Conservation (phyloP, 2,329 filamentous ascomycete genomes). For the Aspergillus sp. region DNA sequence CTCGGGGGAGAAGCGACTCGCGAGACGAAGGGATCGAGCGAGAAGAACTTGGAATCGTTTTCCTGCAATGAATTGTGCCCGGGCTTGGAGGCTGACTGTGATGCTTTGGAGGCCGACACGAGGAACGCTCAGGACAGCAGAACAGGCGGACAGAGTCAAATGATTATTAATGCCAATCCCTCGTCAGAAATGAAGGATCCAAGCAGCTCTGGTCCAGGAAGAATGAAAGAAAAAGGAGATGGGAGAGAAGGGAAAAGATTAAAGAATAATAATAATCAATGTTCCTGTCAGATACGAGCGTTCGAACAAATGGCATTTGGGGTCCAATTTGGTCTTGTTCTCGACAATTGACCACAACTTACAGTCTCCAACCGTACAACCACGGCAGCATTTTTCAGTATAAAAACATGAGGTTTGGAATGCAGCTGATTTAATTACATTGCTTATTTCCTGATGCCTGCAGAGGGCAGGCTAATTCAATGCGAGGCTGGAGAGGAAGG, state of each 20-base stretch:
- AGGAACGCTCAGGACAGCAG: background rate
- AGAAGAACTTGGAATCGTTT: conserved; percentile 1
- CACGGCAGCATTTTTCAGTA: background rate
- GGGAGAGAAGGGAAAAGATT: background rate
- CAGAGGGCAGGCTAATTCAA: background rate
- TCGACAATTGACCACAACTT: background rate
- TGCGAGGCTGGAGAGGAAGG: background rate
- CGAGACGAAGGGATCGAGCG: conserved; percentile 7
- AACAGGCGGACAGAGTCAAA: background rate
- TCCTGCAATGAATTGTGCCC: background rate
- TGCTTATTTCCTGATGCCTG: background rate
- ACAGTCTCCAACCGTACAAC: background rate
- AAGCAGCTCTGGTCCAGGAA: background rate
- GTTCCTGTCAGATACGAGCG: conserved; percentile 1
- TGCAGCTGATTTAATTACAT: background rate
- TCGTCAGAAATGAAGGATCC: background rate
- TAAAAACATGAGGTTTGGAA: background rate
- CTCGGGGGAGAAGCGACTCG: background rate
- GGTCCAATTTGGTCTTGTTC: background rate
- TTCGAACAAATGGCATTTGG: conserved; percentile 1
- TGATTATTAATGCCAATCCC: conserved; percentile 2
- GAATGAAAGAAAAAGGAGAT: conserved; percentile 13
- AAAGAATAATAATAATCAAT: background rate
- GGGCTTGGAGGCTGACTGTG: conserved; percentile 5
- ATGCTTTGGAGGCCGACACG: background rate